Evolutionary conservation across 2,329 filamentous ascomycete genomes (phyloP), one percentile per base, ranked within the genome.

Genomic region (Xylaria sp.): DNA sequence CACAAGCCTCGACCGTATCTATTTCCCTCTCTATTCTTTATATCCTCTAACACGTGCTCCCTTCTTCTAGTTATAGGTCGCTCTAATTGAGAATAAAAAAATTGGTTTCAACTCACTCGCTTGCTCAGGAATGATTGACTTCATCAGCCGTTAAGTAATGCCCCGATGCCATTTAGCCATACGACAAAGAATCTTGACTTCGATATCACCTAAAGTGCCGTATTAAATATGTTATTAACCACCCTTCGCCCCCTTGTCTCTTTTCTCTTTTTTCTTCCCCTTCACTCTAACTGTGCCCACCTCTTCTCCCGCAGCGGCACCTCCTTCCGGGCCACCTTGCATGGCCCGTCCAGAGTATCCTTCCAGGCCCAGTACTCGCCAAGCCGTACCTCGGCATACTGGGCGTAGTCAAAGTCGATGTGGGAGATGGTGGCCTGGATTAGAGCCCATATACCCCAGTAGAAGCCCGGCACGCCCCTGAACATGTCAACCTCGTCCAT

Each of bases 381-480:
- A 5, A 99, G 84, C 64, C 96, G 86, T 17, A 91, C 81, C 79
- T 98, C 93, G 11, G 96, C 95, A 79, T 98, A 99, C 8, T 87
- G 89, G 51, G 93, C 93, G 78, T 99, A 99, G 81, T 99, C 94
- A 77, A 99, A 99, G 78, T 98, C 93, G 75, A 99, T 99, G 72
- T 95, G 89, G 11, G 93, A 97, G 72, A 99, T 98, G 63, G 89
- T 92, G 2, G 94, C 92, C 83, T 99, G 96, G 72, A 99, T 98
- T 71, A 97, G 83, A 7, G 94, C 92, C 96, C 96, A 99, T 66
- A 98, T 93, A 27, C 96, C 96, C 94, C 92, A 93, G 79, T 87
- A 89, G 77, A 99, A 93, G 7, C 96, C 96, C 0, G 96, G 96
- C 14, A 98, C 87, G 51, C 94, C 96, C 54, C 96, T 88, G 82